Base-by-base conservation (phyloP, 495 filamentous ascomycete genomes). In the Aspergillus funiculosus region DNA sequence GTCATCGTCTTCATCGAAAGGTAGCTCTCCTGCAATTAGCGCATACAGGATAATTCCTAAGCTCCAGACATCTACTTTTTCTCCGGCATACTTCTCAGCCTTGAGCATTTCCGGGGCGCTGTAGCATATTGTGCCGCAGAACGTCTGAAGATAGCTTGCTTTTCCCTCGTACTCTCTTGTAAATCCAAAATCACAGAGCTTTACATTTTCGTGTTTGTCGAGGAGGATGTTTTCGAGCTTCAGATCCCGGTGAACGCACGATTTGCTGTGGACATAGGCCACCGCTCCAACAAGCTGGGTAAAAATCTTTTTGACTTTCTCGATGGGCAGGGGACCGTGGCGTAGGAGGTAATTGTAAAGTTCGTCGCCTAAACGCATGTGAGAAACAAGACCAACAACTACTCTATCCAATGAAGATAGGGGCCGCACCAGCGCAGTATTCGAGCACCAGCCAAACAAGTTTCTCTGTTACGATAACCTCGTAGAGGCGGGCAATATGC, bases 61-160 rank as follows among this genome's bases (percentile, higher is more conserved):
- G 62, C 92, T 97, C 92, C 92, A 98, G 5, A 97, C 87, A 61
- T 98, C 92, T 43, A 98, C 92, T 63, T 94, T 95, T 67, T 96
- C 90, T 1, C 89, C 90, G 0, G 89, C 90, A 59, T 98, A 98
- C 61, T 94, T 97, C 66, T 98, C 92, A 27, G 89, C 94, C 61
- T 92, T 95, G 25, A 98, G 76, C 92, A 98, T 97, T 61, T 98
- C 92, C 2, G 92, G 92, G 6, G 92, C 92, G 48, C 88, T 94
- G 65, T 98, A 98, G 67, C 90, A 96, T 49, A 98, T 82, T 3
- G 92, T 98, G 11, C 92, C 92, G 66, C 92, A 98, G 63, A 95
- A 98, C 1, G 92, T 98, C 62, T 97, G 92, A 40, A 98, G 66
- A 56, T 97, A 92, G 68, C 88, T 96, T 39, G 89, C 76, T 52